Percentiles rank a stretch among this genome's conserved stretches.
Conservation (phyloP, 371 early-diverging fungal genomes). For the Mortierella sp. region DNA sequence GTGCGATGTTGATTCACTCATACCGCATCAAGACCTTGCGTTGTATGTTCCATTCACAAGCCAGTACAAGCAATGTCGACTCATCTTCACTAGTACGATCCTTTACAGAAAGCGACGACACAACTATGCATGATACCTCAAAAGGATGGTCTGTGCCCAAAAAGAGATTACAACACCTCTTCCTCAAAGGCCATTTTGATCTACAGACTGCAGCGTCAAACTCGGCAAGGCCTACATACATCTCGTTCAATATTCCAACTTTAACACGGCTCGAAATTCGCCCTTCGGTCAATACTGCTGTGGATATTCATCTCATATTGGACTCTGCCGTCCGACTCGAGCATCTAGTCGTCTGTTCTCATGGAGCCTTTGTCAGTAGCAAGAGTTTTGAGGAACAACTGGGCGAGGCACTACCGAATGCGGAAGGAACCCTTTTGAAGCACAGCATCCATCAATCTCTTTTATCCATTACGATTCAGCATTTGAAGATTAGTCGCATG, state of each 20-base stretch:
- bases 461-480: slow-evolving; percentile 35
- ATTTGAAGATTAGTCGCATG: slow-evolving; percentile 33
- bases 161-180: slow-evolving; percentile 13
- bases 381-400: background rate
- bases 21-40: slow-evolving; percentile 32
- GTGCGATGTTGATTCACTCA: slow-evolving; percentile 8
- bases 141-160: slow-evolving; percentile 5
- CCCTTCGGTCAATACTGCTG: slow-evolving; percentile 19
- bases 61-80: slow-evolving; percentile 19
- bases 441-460: slow-evolving; percentile 8
- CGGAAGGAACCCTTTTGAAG: no score
- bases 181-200: slow-evolving; percentile 38
- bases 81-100: slow-evolving; percentile 19
- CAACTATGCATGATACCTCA: background rate
- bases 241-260: slow-evolving; percentile 33
- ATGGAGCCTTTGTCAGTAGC: slow-evolving; percentile 40
- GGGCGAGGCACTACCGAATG: background rate
- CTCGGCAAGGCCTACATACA: background rate
- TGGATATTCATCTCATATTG: slow-evolving; percentile 43
- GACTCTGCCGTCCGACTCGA: slow-evolving; percentile 29
- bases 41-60: slow-evolving; percentile 43
- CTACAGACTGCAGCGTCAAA: background rate
- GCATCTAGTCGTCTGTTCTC: slow-evolving; percentile 28
- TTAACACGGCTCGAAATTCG: slow-evolving; percentile 39
- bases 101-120: background rate